phyloP scores from a whole-genome alignment of 1,139 yeast species.

The Groenewaldozyma auringiensis region DNA sequence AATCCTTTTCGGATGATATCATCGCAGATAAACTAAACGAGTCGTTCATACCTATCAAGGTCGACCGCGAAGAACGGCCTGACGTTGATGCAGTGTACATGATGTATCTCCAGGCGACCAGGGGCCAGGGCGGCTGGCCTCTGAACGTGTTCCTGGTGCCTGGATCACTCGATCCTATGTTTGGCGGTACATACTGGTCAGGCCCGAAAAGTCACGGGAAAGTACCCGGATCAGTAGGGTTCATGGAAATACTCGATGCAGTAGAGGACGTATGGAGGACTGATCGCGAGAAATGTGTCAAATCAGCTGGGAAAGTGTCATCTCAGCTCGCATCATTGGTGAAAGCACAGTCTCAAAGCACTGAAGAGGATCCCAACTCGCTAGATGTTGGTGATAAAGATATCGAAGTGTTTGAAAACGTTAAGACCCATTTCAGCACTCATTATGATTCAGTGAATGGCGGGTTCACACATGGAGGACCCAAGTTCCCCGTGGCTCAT shows the following conservation, averaged over 20 bases:
- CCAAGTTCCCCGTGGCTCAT: slow-evolving; percentile 33
- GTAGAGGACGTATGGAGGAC: slow-evolving; percentile 26
- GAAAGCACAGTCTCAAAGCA: slow-evolving; percentile 24
- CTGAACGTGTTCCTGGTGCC: slow-evolving; percentile 34
- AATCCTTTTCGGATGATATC: slow-evolving; percentile 26
- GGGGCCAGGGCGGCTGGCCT: slow-evolving; percentile 39
- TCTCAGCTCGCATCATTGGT: slow-evolving; percentile 21
- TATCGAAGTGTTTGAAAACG: slow-evolving; percentile 17
- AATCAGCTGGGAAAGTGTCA: slow-evolving; percentile 22
- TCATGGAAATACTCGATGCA: slow-evolving; percentile 25
- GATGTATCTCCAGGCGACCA: slow-evolving; percentile 33
- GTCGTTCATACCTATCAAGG: slow-evolving; percentile 31
- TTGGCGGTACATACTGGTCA: slow-evolving; percentile 36
- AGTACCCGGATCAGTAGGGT: slow-evolving; percentile 15
- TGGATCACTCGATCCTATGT: slow-evolving; percentile 30
- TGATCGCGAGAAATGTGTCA: slow-evolving; percentile 22
- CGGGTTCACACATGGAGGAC: slow-evolving; percentile 30
- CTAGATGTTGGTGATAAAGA: not conserved
- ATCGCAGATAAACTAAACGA: slow-evolving; percentile 30
- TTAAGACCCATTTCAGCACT: slow-evolving; percentile 23
- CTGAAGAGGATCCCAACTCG: slow-evolving; percentile 12
- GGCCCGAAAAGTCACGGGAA: slow-evolving; percentile 25
- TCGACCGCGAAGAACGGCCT: slow-evolving; percentile 35
- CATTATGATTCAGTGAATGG: slow-evolving; percentile 27
- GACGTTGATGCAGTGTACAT: slow-evolving; percentile 34